phyloP scores from a whole-genome alignment of 163 green algal species.

The Scenedesmus sp. region DNA sequence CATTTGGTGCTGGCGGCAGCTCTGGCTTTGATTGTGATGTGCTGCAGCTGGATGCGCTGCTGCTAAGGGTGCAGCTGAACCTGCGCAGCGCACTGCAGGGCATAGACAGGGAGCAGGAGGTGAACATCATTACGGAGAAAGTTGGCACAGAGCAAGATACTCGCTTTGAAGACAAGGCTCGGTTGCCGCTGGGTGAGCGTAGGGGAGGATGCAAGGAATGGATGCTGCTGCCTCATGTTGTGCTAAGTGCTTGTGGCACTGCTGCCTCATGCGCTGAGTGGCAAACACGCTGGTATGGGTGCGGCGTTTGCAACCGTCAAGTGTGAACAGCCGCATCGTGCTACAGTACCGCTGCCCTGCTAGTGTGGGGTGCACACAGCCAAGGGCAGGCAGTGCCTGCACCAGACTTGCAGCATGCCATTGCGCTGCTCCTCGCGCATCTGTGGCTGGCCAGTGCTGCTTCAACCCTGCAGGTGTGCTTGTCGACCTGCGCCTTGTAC shows the following conservation, averaged over 20 bases:
- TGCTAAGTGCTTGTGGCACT: no score
- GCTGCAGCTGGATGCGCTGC: constrained; percentile 29
- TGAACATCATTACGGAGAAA: constrained; percentile 48
- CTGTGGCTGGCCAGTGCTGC: no score
- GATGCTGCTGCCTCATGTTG: background rate
- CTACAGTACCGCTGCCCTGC: no score
- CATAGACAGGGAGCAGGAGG: background rate
- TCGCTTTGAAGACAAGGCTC: constrained; percentile 33
- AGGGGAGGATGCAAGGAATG: background rate
- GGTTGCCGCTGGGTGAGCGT: constrained; percentile 33
- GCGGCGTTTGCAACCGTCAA: no score
- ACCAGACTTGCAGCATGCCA: no score
- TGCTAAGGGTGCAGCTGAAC: constrained; percentile 44
- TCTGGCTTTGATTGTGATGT: constrained; percentile 1
- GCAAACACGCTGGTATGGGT: no score
- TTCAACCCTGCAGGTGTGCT: background rate
- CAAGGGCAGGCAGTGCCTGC: no score
- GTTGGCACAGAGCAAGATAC: constrained; percentile 12
- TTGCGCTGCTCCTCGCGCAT: no score
- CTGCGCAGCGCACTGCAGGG: constrained; percentile 31
- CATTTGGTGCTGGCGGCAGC: constrained; percentile 5
- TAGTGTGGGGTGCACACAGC: no score
- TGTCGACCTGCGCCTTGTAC: background rate
- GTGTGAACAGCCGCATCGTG: no score
- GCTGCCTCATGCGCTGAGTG: no score